Conservation (phyloP, 1,284 basidiomycete genomes). For the Mycocalia duriaeana region DNA sequence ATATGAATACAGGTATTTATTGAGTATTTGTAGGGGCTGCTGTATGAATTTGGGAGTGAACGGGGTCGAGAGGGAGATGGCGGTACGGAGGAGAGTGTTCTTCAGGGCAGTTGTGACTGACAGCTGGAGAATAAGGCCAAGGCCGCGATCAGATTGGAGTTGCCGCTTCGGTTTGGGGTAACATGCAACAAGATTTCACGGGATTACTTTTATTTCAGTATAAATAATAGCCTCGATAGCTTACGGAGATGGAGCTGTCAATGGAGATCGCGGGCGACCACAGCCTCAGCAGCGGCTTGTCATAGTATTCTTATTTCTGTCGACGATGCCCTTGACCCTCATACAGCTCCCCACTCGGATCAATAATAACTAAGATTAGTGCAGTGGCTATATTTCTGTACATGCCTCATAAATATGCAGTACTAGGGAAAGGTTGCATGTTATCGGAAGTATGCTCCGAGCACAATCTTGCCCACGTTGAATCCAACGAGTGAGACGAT, state of each 20-base stretch:
- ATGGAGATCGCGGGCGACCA: neutral
- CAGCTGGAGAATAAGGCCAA: neutral
- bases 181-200: too few species aligned
- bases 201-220: too few species aligned
- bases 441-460: conserved; percentile 76
- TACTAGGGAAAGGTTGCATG: conserved; percentile 12
- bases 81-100: too few species aligned
- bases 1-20: too few species aligned
- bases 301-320: neutral
- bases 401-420: neutral
- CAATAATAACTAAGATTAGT: neutral
- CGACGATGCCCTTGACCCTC: neutral
- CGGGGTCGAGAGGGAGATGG: too few species aligned
- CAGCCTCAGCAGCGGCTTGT: neutral
- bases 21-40: too few species aligned
- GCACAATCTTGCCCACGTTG: conserved; percentile 77
- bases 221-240: too few species aligned
- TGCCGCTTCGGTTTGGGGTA: neutral
- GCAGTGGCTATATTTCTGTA: too few species aligned
- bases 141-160: conserved; percentile 2
- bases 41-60: too few species aligned
- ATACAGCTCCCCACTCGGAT: neutral
- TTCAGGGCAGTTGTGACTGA: neutral
- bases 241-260: neutral
- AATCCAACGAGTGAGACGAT: conserved; percentile 85